Conservation (phyloP, 2,329 filamentous ascomycete genomes). For the Talaromyces sp. region DNA sequence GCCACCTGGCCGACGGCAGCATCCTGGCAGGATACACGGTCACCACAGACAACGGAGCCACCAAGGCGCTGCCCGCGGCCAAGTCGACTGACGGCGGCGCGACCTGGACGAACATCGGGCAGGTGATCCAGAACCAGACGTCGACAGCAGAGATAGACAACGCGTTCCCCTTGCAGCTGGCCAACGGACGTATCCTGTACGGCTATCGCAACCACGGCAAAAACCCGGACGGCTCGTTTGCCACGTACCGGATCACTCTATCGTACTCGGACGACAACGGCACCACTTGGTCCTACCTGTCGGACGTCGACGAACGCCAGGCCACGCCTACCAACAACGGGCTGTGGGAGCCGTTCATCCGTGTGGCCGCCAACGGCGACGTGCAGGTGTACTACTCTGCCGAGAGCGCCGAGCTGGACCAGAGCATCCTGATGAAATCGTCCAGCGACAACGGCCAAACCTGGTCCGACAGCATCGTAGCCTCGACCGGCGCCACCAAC, state of each 20-base stretch:
- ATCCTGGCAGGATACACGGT: neutral
- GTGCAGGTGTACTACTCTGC: neutral
- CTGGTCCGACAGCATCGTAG: neutral
- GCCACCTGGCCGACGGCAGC: neutral
- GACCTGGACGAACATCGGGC: neutral
- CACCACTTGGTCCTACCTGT: neutral
- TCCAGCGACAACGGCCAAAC: slow-evolving; percentile 1
- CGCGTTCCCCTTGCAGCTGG: slow-evolving; percentile 1
- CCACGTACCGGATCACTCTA: neutral
- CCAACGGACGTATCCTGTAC: neutral
- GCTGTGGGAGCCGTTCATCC: no score
- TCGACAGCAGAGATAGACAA: neutral
- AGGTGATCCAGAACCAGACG: neutral
- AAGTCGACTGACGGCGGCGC: no score
- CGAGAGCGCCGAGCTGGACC: neutral
- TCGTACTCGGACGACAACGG: slow-evolving; percentile 1
- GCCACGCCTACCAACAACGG: no score
- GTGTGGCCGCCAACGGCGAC: no score
- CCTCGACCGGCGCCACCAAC: neutral
- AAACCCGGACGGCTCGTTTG: neutral
- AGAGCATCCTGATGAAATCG: neutral
- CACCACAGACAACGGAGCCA: neutral
- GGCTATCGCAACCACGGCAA: slow-evolving; percentile 2
- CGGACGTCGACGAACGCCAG: neutral
- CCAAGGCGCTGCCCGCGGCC: no score